Conservation (phyloP, 768 basidiomycete species). For the Naganishia vaughanmartiniae region DNA sequence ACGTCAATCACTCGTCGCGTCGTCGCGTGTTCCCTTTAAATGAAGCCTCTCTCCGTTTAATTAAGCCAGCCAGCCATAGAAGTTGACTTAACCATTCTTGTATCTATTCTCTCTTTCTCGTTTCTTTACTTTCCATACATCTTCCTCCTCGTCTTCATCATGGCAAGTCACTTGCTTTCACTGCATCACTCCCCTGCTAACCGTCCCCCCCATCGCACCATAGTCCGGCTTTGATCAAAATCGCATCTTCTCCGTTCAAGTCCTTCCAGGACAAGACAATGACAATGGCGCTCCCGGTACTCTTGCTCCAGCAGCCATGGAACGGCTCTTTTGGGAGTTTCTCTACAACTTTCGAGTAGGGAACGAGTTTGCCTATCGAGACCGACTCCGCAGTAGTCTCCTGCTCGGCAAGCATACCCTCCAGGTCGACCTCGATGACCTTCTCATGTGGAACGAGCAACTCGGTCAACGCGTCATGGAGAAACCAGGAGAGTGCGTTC, state of each 20-base stretch:
- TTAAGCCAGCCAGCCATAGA: background rate
- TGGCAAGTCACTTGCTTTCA: background rate
- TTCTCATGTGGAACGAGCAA: conserved; percentile 81
- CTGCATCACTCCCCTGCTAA: background rate
- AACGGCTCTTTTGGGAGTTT: conserved; percentile 78
- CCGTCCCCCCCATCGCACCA: background rate
- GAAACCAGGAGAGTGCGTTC: conserved; percentile 80
- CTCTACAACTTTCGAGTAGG: conserved; percentile 82
- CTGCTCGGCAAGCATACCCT: conserved; percentile 82
- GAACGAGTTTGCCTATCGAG: conserved; percentile 88
- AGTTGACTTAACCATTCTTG: background rate
- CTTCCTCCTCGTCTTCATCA: background rate
- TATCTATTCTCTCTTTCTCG: background rate
- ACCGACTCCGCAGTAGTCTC: conserved; percentile 83
- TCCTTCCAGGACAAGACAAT: conserved; percentile 59
- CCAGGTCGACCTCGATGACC: conserved; percentile 72
- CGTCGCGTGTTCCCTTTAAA: conserved; percentile 7
- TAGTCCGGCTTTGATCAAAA: conserved; percentile 82
- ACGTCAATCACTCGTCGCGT: background rate
- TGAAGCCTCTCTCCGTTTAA: background rate
- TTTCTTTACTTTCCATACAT: background rate
- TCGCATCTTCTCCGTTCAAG: conserved; percentile 74
- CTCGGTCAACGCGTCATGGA: conserved; percentile 88
- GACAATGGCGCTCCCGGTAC: conserved; percentile 55
- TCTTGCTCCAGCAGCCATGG: conserved; percentile 77